A percentile compares a stretch with the other conserved stretches of the same genome.
Evolutionary conservation across 2,329 filamentous ascomycete species (phyloP).

Genomic region (Neopestalotiopsis clavispora): DNA sequence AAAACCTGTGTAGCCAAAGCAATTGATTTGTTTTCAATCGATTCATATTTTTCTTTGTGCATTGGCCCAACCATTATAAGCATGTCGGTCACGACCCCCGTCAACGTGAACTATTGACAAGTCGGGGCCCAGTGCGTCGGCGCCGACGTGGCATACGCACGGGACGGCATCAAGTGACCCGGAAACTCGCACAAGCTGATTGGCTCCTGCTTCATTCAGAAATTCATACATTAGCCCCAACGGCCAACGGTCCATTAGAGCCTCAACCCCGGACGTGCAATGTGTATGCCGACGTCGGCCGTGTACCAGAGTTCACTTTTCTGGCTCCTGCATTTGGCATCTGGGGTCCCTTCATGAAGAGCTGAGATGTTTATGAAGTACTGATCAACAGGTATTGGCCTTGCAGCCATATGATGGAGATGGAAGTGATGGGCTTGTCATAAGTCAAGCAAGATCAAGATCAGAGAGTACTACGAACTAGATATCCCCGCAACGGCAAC

Average conservation of each 20-base stretch:
- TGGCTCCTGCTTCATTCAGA: background rate
- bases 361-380: too few relatives aligned
- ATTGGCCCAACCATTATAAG: background rate
- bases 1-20: too few relatives aligned
- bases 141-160: background rate
- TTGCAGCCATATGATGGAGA: too few relatives aligned
- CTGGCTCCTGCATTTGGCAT: too few relatives aligned
- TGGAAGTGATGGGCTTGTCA: background rate
- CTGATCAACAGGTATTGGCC: too few relatives aligned
- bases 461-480: background rate
- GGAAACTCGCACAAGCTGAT: background rate
- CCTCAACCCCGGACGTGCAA: background rate
- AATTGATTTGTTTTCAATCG: too few relatives aligned
- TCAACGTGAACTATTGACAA: background rate
- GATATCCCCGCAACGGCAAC: too few relatives aligned
- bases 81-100: background rate
- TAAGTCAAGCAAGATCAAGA: background rate
- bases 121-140: background rate
- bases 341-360: too few relatives aligned
- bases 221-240: background rate
- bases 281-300: background rate
- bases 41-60: too few relatives aligned
- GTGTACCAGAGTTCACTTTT: background rate
- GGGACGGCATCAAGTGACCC: background rate
- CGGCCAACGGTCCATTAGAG: background rate